A percentile compares a stretch with the other conserved stretches of the same genome.
phyloP scores from a whole-genome alignment of 1,139 yeast genomes.

The Lipomyces yarrowii region DNA sequence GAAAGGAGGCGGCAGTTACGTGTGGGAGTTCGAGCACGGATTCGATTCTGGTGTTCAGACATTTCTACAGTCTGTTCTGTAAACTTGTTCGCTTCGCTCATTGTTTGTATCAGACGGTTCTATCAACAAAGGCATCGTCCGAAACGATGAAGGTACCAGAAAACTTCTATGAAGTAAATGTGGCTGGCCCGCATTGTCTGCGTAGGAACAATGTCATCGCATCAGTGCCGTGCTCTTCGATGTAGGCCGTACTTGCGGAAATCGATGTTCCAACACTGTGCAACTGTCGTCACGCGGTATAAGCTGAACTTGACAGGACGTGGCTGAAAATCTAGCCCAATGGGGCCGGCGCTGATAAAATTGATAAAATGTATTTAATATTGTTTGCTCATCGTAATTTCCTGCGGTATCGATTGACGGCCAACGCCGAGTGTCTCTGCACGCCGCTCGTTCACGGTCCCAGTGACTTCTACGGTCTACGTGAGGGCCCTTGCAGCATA shows the following conservation, averaged over 20 bases:
- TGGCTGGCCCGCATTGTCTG: neutral
- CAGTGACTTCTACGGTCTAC: no score
- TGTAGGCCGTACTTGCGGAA: neutral
- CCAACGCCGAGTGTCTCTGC: neutral
- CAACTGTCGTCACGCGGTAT: neutral
- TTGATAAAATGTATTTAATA: neutral
- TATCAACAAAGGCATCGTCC: no score
- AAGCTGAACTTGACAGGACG: neutral
- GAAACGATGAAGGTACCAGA: neutral
- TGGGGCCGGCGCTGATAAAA: neutral
- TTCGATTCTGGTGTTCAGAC: slow-evolving; percentile 60
- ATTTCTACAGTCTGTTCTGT: slow-evolving; percentile 22
- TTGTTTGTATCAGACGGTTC: neutral
- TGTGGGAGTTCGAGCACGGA: slow-evolving; percentile 93
- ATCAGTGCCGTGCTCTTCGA: neutral
- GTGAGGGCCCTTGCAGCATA: no score
- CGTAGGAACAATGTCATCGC: neutral
- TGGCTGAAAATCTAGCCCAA: neutral
- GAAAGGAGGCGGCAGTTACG: slow-evolving; percentile 57
- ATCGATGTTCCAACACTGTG: neutral
- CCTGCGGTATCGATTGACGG: neutral
- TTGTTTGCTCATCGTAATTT: no score
- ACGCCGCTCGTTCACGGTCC: neutral
- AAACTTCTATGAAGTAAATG: neutral
- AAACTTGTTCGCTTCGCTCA: neutral